Percentiles rank a stretch among this genome's conserved stretches.
phyloP scores from a whole-genome alignment of 768 basidiomycete genomes.

The Austroboletus festivus region DNA sequence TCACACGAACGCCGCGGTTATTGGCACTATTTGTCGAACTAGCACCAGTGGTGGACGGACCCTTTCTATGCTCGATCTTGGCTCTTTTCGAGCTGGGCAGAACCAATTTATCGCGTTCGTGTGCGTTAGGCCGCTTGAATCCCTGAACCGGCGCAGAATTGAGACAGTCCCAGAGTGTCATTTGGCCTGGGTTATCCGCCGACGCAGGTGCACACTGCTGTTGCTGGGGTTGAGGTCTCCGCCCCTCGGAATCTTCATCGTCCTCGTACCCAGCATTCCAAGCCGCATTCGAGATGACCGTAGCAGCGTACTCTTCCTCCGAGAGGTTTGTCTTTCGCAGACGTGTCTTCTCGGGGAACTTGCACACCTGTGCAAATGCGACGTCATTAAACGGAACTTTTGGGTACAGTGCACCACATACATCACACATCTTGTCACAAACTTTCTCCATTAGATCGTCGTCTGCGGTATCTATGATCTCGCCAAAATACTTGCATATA shows the following conservation, averaged over 20 bases:
- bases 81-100: slow-evolving; percentile 20
- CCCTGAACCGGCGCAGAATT: slow-evolving; percentile 11
- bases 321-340: slow-evolving; percentile 50
- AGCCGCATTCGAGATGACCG: slow-evolving; percentile 15
- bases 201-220: slow-evolving; percentile 2
- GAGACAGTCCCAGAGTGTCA: slow-evolving; percentile 23
- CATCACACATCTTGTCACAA: slow-evolving; percentile 82
- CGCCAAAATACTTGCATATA: slow-evolving; percentile 82
- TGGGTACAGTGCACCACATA: slow-evolving; percentile 35
- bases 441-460: slow-evolving; percentile 43
- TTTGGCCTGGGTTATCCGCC: slow-evolving; percentile 10
- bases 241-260: slow-evolving; percentile 17
- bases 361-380: slow-evolving; percentile 81
- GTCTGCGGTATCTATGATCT: slow-evolving; percentile 52
- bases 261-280: slow-evolving; percentile 30
- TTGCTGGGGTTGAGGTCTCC: not conserved
- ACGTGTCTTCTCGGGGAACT: slow-evolving; percentile 65
- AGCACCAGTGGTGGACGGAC: not conserved
- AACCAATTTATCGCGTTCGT: slow-evolving; percentile 5
- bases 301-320: slow-evolving; percentile 32
- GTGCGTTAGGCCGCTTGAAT: slow-evolving; percentile 25
- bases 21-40: not conserved
- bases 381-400: not conserved
- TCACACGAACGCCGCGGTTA: not conserved
- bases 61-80: slow-evolving; percentile 13